phyloP scores from a whole-genome alignment of 345 rosid species.

The Brassica cretica region DNA sequence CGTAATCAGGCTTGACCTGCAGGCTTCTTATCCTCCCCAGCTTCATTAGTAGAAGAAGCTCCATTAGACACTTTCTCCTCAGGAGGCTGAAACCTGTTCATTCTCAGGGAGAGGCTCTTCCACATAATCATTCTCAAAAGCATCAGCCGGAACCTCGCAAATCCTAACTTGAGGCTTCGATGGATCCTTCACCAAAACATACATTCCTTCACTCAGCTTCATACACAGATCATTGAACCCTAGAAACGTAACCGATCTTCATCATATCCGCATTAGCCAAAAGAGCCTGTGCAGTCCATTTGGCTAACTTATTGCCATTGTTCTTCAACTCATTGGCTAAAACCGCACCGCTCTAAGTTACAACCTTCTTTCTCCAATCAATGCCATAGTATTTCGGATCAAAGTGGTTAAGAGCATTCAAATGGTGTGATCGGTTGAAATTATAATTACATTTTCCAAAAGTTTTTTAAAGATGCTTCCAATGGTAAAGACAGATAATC shows the following conservation, averaged over 20 bases:
- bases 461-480: too few relatives aligned
- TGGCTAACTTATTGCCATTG: constrained; percentile 91
- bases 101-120: constrained; percentile 74
- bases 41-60: constrained; percentile 41
- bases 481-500: too few relatives aligned
- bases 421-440: too few relatives aligned
- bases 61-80: constrained; percentile 46
- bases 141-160: constrained; percentile 93
- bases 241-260: constrained; percentile 91
- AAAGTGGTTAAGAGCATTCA: constrained; percentile 83
- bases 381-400: constrained; percentile 93
- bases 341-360: constrained; percentile 94
- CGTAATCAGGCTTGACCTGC: constrained; percentile 54
- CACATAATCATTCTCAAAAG: constrained; percentile 92
- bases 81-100: constrained; percentile 59
- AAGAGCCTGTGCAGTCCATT: constrained; percentile 94
- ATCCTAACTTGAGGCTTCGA: constrained; percentile 93
- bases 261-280: constrained; percentile 87
- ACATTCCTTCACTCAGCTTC: constrained; percentile 50
- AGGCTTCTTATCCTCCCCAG: constrained; percentile 49
- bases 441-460: too few relatives aligned
- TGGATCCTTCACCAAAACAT: constrained; percentile 90
- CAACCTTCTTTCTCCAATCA: constrained; percentile 96
- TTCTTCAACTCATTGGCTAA: constrained; percentile 94
- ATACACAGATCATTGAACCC: constrained; percentile 95